phyloP scores from a whole-genome alignment of 2,329 filamentous ascomycete species.

The Zasmidium angulare region DNA sequence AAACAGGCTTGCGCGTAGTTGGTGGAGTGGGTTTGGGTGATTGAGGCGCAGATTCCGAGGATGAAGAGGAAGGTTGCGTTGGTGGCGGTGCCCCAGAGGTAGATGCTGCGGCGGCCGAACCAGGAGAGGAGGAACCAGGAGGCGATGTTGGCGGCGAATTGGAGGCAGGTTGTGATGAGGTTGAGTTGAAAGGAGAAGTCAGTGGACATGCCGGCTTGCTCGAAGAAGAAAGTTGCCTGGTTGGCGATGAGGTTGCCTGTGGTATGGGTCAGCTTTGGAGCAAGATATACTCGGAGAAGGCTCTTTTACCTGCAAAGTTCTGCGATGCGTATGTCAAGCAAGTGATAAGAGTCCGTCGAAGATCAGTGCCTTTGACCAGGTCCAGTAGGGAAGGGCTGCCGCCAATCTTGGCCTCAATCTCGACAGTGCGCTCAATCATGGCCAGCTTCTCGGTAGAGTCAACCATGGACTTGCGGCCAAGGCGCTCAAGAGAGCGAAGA shows the following conservation, averaged over 20 bases:
- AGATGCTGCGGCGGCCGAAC: constrained; percentile 42
- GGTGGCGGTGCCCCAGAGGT: constrained; percentile 30
- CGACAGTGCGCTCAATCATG: constrained; percentile 45
- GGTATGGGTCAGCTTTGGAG: too few species aligned
- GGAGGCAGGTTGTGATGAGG: constrained; percentile 28
- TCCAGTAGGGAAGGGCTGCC: constrained; percentile 49
- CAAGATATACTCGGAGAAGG: too few species aligned
- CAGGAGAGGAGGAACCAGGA: constrained; percentile 34
- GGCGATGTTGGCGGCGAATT: constrained; percentile 20
- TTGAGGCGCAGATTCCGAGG: constrained; percentile 24
- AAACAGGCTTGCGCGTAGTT: constrained; percentile 47
- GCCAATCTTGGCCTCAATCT: constrained; percentile 53
- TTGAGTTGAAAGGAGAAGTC: constrained; percentile 39
- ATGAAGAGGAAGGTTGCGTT: constrained; percentile 37
- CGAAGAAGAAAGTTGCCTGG: constrained; percentile 49
- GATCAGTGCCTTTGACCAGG: constrained; percentile 53
- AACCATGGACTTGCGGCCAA: constrained; percentile 27
- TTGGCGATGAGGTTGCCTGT: constrained; percentile 62
- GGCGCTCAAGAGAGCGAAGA: constrained; percentile 30
- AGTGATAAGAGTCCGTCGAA: constrained; percentile 43
- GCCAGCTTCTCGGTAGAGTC: constrained; percentile 33
- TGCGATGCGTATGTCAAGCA: constrained; percentile 50
- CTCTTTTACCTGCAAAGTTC: constrained; percentile 57
- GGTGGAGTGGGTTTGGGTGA: constrained; percentile 15
- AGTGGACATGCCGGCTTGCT: constrained; percentile 38